Conservation (phyloP, 2,329 filamentous ascomycete species). For the Diplodia sapinea region DNA sequence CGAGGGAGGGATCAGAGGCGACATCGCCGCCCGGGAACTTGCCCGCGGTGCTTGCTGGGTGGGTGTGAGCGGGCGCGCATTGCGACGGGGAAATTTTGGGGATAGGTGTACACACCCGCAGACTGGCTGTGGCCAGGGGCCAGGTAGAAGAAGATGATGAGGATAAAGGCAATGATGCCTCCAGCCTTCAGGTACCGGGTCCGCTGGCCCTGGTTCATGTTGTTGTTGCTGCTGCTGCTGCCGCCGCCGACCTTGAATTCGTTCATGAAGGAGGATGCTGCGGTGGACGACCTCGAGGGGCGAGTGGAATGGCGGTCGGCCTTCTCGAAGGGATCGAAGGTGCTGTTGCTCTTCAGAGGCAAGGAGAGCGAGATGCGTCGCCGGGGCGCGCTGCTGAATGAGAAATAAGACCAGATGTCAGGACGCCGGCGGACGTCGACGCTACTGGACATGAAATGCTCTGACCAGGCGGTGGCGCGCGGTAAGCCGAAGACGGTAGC, state of each 20-base stretch:
- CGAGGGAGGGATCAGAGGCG: slow-evolving; percentile 63
- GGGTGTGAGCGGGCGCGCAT: slow-evolving; percentile 7
- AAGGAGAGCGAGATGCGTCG: slow-evolving; percentile 60
- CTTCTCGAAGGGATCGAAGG: slow-evolving; percentile 55
- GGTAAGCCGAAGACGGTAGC: slow-evolving; percentile 29
- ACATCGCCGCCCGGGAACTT: slow-evolving; percentile 48
- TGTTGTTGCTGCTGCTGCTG: slow-evolving; percentile 10
- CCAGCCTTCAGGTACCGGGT: slow-evolving; percentile 67
- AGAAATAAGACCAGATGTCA: slow-evolving; percentile 61
- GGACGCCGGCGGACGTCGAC: slow-evolving; percentile 57
- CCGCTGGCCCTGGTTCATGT: slow-evolving; percentile 67
- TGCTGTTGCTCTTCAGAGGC: slow-evolving; percentile 48
- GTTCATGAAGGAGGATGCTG: slow-evolving; percentile 48
- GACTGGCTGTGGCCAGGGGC: slow-evolving; percentile 47
- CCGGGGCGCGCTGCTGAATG: slow-evolving; percentile 55
- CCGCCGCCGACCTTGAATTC: slow-evolving; percentile 51
- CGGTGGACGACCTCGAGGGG: slow-evolving; percentile 40
- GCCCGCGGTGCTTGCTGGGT: slow-evolving; percentile 6
- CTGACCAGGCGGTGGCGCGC: slow-evolving; percentile 30
- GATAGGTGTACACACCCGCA: slow-evolving; percentile 14
- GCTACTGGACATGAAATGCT: slow-evolving; percentile 60
- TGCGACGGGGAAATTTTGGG: slow-evolving; percentile 13
- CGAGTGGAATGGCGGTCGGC: slow-evolving; percentile 49
- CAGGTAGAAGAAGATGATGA: slow-evolving; percentile 64
- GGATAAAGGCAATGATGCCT: slow-evolving; percentile 63